A percentile compares a stretch with the other conserved stretches of the same genome.
These are phyloP conservation scores for Cryphonectria nitschkei DNA, from an alignment of 2,329 filamentous ascomycete species.

Conservation along the genomic window DNA sequence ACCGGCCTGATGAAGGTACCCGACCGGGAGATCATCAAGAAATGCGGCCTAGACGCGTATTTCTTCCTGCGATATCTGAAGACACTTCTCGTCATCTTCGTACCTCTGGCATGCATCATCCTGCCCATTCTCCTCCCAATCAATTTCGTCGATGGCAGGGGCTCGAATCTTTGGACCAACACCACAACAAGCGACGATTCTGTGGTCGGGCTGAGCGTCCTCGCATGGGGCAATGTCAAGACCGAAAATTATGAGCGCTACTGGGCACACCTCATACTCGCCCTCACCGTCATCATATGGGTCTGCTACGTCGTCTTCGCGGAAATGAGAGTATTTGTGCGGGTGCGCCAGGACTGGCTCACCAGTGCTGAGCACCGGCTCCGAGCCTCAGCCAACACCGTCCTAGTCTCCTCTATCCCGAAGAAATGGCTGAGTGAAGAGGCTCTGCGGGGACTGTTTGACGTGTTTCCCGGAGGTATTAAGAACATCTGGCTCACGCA, in stretches of 20 bases:
- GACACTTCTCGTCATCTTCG: slow-evolving; percentile 83
- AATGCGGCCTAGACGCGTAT: slow-evolving; percentile 94
- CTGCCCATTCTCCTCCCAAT: slow-evolving; percentile 85
- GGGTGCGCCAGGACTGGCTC: slow-evolving; percentile 90
- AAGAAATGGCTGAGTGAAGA: slow-evolving; percentile 86
- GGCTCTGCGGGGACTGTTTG: slow-evolving; percentile 81
- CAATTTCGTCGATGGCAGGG: slow-evolving; percentile 74
- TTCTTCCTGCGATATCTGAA: slow-evolving; percentile 90
- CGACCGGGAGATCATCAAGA: slow-evolving; percentile 85
- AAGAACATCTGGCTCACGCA: slow-evolving; percentile 97
- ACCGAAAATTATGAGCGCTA: slow-evolving; percentile 69
- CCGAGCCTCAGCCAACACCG: slow-evolving; percentile 91
- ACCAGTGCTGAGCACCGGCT: slow-evolving; percentile 94
- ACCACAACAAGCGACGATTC: slow-evolving; percentile 44
- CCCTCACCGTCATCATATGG: slow-evolving; percentile 77
- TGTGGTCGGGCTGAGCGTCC: slow-evolving; percentile 69
- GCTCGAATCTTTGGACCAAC: slow-evolving; percentile 46
- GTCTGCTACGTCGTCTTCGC: slow-evolving; percentile 86
- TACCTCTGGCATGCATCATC: slow-evolving; percentile 77
- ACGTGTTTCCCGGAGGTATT: slow-evolving; percentile 94
- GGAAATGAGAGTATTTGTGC: slow-evolving; percentile 86
- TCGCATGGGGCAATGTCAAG: slow-evolving; percentile 87
- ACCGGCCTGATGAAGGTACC: slow-evolving; percentile 67
- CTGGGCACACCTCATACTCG: slow-evolving; percentile 83
- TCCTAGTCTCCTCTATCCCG: slow-evolving; percentile 89